These are phyloP conservation scores for Akanthomyces dipterigenus DNA, from an alignment of 2,329 filamentous ascomycete genomes.

Conservation along the genomic window DNA sequence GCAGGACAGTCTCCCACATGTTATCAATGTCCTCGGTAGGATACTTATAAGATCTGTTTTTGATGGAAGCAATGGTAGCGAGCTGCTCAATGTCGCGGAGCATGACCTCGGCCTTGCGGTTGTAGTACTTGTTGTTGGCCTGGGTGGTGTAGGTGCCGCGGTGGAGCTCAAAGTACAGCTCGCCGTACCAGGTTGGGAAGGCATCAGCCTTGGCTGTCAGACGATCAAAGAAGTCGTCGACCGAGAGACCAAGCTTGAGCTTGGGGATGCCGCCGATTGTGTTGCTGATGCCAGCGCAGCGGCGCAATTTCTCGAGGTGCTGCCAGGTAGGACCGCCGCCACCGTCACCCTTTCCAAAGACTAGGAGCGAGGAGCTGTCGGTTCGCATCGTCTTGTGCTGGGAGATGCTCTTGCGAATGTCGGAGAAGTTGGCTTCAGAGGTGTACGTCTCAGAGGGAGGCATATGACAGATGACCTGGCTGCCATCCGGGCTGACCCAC, in stretches of 20 bases:
- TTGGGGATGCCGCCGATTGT: conserved; percentile 72
- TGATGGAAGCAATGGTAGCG: conserved; percentile 76
- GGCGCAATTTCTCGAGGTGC: conserved; percentile 88
- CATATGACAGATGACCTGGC: conserved; percentile 97
- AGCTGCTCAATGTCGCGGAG: conserved; percentile 84
- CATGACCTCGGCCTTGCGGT: conserved; percentile 76
- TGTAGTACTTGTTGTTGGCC: conserved; percentile 94
- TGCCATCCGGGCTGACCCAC: conserved; percentile 93
- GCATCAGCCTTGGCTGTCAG: conserved; percentile 72
- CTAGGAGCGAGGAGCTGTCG: conserved; percentile 80
- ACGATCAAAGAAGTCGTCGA: conserved; percentile 88
- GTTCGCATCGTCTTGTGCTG: conserved; percentile 96
- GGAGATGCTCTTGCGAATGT: conserved; percentile 79
- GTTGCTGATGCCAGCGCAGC: conserved; percentile 87
- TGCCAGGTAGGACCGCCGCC: conserved; percentile 92
- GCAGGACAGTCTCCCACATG: conserved; percentile 88
- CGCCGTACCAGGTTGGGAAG: conserved; percentile 94
- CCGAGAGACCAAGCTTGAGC: conserved; percentile 80
- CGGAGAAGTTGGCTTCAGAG: conserved; percentile 87
- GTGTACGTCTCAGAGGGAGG: conserved; percentile 93
- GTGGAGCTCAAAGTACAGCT: conserved; percentile 96
- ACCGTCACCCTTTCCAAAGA: conserved; percentile 95
- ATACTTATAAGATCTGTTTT: conserved; percentile 70
- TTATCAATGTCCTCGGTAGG: conserved; percentile 89
- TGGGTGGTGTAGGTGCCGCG: conserved; percentile 96